phyloP scores from a whole-genome alignment of 83 land plant genomes.

The Isoetes engelmannii region DNA sequence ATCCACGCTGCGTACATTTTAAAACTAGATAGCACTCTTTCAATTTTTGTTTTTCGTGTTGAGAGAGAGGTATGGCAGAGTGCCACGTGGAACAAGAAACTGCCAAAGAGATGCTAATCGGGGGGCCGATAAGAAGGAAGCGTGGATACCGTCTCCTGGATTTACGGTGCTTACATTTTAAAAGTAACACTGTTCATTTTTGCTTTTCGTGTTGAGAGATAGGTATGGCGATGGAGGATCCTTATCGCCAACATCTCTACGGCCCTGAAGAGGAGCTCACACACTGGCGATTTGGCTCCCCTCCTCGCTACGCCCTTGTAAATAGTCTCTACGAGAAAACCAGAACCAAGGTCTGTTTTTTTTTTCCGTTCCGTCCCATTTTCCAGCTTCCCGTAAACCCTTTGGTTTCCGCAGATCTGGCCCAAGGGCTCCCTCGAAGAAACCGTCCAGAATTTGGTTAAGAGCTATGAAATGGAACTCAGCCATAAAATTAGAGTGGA shows the following conservation, averaged over 20 bases:
- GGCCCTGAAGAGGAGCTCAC: slow-evolving; percentile 47
- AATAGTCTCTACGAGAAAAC: slow-evolving; percentile 54
- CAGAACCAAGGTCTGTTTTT: slow-evolving; percentile 34
- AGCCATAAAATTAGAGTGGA: slow-evolving; percentile 54
- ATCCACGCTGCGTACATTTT: too few species aligned
- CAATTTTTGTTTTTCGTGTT: too few species aligned
- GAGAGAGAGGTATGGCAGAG: too few species aligned
- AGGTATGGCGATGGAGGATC: slow-evolving; percentile 17
- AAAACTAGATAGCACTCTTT: too few species aligned
- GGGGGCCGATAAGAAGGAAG: too few species aligned
- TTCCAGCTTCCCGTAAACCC: too few species aligned
- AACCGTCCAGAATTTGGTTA: slow-evolving; percentile 61
- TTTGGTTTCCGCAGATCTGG: slow-evolving; percentile 43
- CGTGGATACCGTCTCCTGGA: too few species aligned
- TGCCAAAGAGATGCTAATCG: too few species aligned
- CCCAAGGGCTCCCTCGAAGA: slow-evolving; percentile 68
- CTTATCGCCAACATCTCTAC: slow-evolving; percentile 34
- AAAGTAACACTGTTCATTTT: too few species aligned
- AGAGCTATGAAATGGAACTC: slow-evolving; percentile 85
- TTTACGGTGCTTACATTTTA: too few species aligned
- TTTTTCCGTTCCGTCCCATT: neutral
- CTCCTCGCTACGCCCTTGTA: slow-evolving; percentile 50
- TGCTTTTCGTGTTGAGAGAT: too few species aligned
- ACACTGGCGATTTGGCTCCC: slow-evolving; percentile 44
- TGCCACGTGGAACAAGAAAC: too few species aligned